Conservation (phyloP, 2,329 filamentous ascomycete species). For the Cladobotryum protrusum region DNA sequence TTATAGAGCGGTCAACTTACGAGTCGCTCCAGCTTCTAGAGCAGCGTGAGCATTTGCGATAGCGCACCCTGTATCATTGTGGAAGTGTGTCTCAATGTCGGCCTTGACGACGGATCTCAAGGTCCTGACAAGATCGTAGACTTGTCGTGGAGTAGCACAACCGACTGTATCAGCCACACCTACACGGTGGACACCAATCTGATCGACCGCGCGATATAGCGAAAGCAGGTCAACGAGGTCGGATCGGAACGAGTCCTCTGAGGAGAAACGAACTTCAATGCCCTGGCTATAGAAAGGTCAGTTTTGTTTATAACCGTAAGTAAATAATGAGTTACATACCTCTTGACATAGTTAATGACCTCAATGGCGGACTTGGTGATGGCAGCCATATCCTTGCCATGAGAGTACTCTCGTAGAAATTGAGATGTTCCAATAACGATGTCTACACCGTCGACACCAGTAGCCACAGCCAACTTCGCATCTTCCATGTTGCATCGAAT, state of each 20-base stretch:
- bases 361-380: slow-evolving; percentile 70
- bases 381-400: slow-evolving; percentile 84
- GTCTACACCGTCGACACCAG: slow-evolving; percentile 73
- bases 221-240: slow-evolving; percentile 77
- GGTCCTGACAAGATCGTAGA: slow-evolving; percentile 63
- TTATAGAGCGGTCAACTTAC: too few relatives aligned
- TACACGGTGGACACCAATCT: slow-evolving; percentile 75
- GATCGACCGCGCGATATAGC: slow-evolving; percentile 76
- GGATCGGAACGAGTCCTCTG: slow-evolving; percentile 56
- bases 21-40: slow-evolving; percentile 54
- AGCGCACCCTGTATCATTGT: slow-evolving; percentile 70
- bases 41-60: slow-evolving; percentile 85
- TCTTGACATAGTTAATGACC: slow-evolving; percentile 80
- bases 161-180: slow-evolving; percentile 92
- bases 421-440: slow-evolving; percentile 80
- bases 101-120: slow-evolving; percentile 35
- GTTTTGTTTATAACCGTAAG: background rate
- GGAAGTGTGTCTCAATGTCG: slow-evolving; percentile 82
- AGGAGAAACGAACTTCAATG: slow-evolving; percentile 44
- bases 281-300: slow-evolving; percentile 16
- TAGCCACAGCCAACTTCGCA: slow-evolving; percentile 68
- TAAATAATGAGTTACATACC: slow-evolving; percentile 43
- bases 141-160: slow-evolving; percentile 75
- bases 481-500: slow-evolving; percentile 21
- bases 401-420: slow-evolving; percentile 76